A percentile compares a stretch with the other conserved stretches of the same genome.
Conservation (phyloP, 768 basidiomycete species). For the Mycena kentingensis region DNA sequence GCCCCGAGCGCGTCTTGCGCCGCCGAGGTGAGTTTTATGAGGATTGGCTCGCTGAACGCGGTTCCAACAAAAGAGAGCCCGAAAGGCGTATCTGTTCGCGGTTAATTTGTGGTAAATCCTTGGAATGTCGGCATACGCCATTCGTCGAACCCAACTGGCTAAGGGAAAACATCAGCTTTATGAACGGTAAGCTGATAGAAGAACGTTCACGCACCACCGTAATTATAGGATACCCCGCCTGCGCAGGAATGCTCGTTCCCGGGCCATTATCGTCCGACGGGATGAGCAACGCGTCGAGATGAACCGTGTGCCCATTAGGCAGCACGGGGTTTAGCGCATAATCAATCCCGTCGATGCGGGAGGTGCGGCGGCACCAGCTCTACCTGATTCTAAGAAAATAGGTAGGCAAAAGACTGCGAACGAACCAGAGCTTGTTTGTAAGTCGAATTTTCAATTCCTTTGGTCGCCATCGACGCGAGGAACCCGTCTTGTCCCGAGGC, state of each 20-base stretch:
- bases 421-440: constrained; percentile 20
- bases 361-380: constrained; percentile 21
- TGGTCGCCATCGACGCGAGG: constrained; percentile 17
- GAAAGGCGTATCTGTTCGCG: constrained; percentile 45
- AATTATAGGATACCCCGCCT: constrained; percentile 49
- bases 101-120: constrained; percentile 24
- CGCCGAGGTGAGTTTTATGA: constrained; percentile 46
- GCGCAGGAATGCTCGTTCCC: constrained; percentile 36
- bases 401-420: not conserved
- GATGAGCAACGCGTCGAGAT: constrained; percentile 21
- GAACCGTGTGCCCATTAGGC: constrained; percentile 12
- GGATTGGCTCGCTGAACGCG: constrained; percentile 44
- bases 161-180: not conserved
- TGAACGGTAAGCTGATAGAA: not conserved
- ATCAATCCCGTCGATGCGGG: constrained; percentile 20
- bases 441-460: constrained; percentile 20
- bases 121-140: constrained; percentile 38
- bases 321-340: constrained; percentile 22
- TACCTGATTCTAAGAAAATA: not conserved
- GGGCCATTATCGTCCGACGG: constrained; percentile 22
- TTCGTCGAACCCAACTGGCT: constrained; percentile 30
- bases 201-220: constrained; percentile 32
- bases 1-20: constrained; percentile 40
- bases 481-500: constrained; percentile 22
- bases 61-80: constrained; percentile 48